Conservation (phyloP, 208 protist species). For the Angomonas ambiguus region DNA sequence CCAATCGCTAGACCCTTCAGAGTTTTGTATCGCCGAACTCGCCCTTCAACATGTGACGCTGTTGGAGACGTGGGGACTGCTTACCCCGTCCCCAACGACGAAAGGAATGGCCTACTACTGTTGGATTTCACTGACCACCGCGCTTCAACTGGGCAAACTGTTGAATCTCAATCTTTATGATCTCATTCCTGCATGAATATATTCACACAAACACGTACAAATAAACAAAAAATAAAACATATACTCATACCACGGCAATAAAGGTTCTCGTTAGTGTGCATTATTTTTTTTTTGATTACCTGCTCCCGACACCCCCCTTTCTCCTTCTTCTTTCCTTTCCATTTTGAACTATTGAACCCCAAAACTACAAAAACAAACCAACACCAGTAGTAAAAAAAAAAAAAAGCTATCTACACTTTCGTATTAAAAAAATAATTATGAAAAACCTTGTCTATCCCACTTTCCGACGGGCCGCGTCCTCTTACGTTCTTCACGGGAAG, state of each 20-base stretch:
- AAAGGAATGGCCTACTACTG: slow-evolving; percentile 53
- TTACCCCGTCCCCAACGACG: slow-evolving; percentile 36
- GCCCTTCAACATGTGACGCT: slow-evolving; percentile 60
- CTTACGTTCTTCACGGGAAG: slow-evolving; percentile 69
- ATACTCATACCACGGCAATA: too few species aligned
- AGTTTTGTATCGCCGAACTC: slow-evolving; percentile 52
- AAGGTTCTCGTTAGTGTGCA: too few species aligned
- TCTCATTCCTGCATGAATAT: slow-evolving; percentile 50
- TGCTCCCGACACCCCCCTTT: too few species aligned
- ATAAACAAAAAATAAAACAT: neutral
- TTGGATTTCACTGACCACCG: slow-evolving; percentile 75
- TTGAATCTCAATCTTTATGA: slow-evolving; percentile 69
- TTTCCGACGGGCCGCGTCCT: slow-evolving; percentile 43
- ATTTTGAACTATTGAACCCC: slow-evolving; percentile 11
- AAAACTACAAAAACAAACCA: too few species aligned
- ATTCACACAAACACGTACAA: neutral
- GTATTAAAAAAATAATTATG: too few species aligned
- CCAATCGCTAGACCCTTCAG: slow-evolving; percentile 58
- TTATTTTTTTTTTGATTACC: too few species aligned
- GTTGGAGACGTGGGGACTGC: slow-evolving; percentile 70
- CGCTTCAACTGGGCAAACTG: slow-evolving; percentile 46
- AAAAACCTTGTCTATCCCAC: slow-evolving; percentile 51
- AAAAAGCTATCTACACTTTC: too few species aligned
- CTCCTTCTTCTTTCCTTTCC: slow-evolving; percentile 6
- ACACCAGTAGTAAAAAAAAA: too few species aligned